Conservation (phyloP, 2,329 filamentous ascomycete species). For the Xylaria polymorpha region DNA sequence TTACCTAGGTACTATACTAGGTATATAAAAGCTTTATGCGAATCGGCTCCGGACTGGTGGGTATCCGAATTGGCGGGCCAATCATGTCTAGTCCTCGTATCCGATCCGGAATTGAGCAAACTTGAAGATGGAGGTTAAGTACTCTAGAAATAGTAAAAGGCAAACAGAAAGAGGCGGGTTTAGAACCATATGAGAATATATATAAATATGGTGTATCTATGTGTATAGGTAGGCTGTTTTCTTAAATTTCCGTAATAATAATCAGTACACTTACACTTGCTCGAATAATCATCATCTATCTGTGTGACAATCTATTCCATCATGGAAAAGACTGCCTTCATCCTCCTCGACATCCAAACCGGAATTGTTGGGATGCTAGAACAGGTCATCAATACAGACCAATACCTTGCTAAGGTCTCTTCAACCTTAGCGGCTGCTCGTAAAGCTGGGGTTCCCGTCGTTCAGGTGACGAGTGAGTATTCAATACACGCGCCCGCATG, state of each 20-base stretch:
- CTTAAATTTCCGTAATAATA: neutral
- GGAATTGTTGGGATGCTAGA: conserved; percentile 46
- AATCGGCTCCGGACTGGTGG: conserved; percentile 32
- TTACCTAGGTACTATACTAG: neutral
- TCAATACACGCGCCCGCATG: neutral
- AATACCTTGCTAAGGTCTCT: conserved; percentile 46
- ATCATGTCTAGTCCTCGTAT: conserved; percentile 24
- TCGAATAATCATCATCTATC: neutral
- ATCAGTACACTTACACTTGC: neutral
- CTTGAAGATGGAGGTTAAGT: neutral
- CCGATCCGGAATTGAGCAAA: conserved; percentile 18
- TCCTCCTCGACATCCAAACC: conserved; percentile 53
- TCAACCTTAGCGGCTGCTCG: conserved; percentile 45
- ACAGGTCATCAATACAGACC: conserved; percentile 16
- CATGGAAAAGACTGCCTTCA: conserved; percentile 49
- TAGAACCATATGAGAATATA: neutral
- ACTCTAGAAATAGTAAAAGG: no score
- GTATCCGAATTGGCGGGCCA: conserved; percentile 4
- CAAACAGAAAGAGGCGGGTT: neutral
- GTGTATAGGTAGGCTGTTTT: neutral
- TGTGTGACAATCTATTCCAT: conserved; percentile 12
- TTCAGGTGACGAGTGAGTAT: conserved; percentile 50
- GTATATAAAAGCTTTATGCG: conserved; percentile 27
- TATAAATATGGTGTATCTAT: conserved; percentile 16
- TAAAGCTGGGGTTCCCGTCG: conserved; percentile 44